Conservation (phyloP, 352 stramenopile species). For the Phytophthora palmivora region DNA sequence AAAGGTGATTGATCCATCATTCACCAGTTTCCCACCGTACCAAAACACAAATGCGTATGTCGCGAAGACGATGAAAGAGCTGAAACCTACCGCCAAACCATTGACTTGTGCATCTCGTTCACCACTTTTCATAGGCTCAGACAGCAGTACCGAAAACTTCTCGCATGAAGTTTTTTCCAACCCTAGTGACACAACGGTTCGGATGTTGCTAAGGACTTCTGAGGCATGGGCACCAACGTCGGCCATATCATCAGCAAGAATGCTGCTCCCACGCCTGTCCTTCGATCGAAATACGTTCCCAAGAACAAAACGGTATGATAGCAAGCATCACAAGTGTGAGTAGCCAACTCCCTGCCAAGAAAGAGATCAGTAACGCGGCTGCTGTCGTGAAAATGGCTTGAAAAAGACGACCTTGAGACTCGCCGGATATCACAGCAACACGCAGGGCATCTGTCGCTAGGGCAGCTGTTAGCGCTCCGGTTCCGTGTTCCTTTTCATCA, state of each 20-base stretch:
- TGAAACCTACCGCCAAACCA: conserved; percentile 67
- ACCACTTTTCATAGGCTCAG: conserved; percentile 27
- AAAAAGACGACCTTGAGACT: conserved; percentile 54
- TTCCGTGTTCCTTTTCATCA: conserved; percentile 59
- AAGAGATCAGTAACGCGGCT: conserved; percentile 53
- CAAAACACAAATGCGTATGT: conserved; percentile 62
- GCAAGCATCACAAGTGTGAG: conserved; percentile 63
- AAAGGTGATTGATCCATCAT: conserved; percentile 46
- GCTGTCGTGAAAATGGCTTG: conserved; percentile 55
- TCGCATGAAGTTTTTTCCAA: conserved; percentile 16
- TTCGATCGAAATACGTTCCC: conserved; percentile 41
- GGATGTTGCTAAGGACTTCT: conserved; percentile 52
- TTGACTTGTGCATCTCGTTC: conserved; percentile 37
- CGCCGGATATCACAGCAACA: conserved; percentile 50
- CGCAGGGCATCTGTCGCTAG: conserved; percentile 59
- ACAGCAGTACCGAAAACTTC: conserved; percentile 26
- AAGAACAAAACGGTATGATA: conserved; percentile 65
- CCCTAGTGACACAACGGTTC: conserved; percentile 46
- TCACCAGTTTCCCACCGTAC: conserved; percentile 59
- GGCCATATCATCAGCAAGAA: conserved; percentile 35
- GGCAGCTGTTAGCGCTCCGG: conserved; percentile 71
- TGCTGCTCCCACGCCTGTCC: conserved; percentile 5
- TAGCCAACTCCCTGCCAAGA: conserved; percentile 57
- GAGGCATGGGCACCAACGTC: conserved; percentile 49
- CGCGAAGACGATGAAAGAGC: conserved; percentile 54